Conservation (phyloP, 2,329 filamentous ascomycete genomes). For the Cladosporium sp. region DNA sequence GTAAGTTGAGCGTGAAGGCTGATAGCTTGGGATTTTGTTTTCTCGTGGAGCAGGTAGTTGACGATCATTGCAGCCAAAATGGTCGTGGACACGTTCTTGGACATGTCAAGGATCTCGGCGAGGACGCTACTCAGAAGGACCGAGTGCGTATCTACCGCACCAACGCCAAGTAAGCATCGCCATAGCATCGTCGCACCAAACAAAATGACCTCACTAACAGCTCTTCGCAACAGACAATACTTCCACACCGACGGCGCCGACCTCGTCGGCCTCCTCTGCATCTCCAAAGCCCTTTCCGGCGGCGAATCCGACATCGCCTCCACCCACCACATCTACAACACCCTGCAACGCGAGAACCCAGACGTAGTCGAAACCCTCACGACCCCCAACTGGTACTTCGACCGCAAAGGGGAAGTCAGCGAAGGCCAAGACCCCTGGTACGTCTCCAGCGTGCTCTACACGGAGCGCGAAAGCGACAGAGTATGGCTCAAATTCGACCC, state of each 20-base stretch:
- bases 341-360: conserved; percentile 65
- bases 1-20: background rate
- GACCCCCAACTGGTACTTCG: conserved; percentile 80
- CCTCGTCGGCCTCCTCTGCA: conserved; percentile 74
- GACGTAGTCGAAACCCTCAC: conserved; percentile 71
- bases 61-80: conserved; percentile 58
- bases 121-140: conserved; percentile 73
- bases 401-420: conserved; percentile 77
- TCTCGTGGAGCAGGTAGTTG: background rate
- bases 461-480: conserved; percentile 63
- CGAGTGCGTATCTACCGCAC: conserved; percentile 84
- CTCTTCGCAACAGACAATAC: conserved; percentile 58
- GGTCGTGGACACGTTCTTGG: conserved; percentile 75
- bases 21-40: background rate
- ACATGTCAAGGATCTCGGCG: conserved; percentile 82
- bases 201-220: background rate
- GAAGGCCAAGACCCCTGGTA: conserved; percentile 71
- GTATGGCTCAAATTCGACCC: conserved; percentile 84
- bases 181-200: background rate
- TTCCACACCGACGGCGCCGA: conserved; percentile 83
- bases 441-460: conserved; percentile 66
- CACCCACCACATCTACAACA: conserved; percentile 75
- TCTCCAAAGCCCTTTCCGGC: conserved; percentile 69
- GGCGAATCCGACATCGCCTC: conserved; percentile 78
- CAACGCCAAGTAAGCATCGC: conserved; percentile 50